Conservation (phyloP, 2,329 filamentous ascomycete species). For the Colletotrichum somersetense region DNA sequence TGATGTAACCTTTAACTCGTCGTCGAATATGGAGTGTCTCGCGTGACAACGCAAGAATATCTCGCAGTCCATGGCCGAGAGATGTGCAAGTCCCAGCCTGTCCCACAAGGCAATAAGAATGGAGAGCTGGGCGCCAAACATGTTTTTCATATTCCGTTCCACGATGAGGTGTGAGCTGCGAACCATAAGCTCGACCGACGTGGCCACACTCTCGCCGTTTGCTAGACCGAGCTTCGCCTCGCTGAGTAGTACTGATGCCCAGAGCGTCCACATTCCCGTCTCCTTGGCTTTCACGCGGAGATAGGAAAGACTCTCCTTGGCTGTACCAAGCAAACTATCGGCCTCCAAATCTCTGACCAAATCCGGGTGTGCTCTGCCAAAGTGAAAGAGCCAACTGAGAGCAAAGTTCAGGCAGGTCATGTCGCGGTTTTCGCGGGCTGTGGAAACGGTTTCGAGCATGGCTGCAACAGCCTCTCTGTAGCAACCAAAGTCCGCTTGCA, state of each 20-base stretch:
- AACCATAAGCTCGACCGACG: constrained; percentile 81
- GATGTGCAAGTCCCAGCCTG: constrained; percentile 73
- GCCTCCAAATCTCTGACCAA: constrained; percentile 79
- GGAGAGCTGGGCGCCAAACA: constrained; percentile 80
- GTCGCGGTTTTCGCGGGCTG: constrained; percentile 94
- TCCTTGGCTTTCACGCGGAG: constrained; percentile 89
- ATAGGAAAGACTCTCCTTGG: constrained; percentile 85
- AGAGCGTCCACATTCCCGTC: constrained; percentile 84
- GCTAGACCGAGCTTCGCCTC: constrained; percentile 85
- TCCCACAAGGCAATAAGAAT: constrained; percentile 81
- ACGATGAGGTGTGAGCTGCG: constrained; percentile 86
- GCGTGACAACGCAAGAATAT: constrained; percentile 81
- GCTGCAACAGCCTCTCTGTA: constrained; percentile 90
- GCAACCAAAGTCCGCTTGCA: constrained; percentile 96
- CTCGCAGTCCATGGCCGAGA: constrained; percentile 74
- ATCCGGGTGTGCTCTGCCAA: constrained; percentile 85
- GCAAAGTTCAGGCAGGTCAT: constrained; percentile 94
- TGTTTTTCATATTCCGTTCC: constrained; percentile 78
- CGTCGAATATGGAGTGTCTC: constrained; percentile 72
- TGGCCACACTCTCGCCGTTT: constrained; percentile 74
- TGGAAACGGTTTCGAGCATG: constrained; percentile 94
- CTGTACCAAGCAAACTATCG: constrained; percentile 79
- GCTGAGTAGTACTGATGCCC: constrained; percentile 85
- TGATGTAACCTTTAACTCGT: constrained; percentile 81
- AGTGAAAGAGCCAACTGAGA: constrained; percentile 95